phyloP scores from a whole-genome alignment of 208 protist genomes.

The Angomonas deanei region DNA sequence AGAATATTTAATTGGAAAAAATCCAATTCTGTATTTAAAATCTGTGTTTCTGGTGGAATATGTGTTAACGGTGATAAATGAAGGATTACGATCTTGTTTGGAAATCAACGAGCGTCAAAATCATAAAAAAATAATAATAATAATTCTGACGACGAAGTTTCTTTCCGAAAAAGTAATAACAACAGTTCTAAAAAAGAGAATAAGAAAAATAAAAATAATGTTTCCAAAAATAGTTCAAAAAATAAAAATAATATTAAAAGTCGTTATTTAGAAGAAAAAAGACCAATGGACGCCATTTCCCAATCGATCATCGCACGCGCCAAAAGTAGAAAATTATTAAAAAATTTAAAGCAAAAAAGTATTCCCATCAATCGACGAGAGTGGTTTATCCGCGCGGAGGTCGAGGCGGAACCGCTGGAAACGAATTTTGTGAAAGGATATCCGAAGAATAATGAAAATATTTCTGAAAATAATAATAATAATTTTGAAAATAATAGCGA shows the following conservation, averaged over 20 bases:
- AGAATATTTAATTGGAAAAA: no score
- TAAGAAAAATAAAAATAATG: not conserved
- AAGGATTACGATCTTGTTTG: not conserved
- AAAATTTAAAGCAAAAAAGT: constrained; percentile 48
- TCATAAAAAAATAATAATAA: no score
- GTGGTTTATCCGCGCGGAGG: constrained; percentile 40
- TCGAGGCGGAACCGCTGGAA: constrained; percentile 16
- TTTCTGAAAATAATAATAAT: not conserved
- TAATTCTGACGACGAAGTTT: no score
- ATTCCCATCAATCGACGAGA: constrained; percentile 76
- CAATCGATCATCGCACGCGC: constrained; percentile 58
- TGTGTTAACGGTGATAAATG: not conserved
- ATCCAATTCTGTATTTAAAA: not conserved
- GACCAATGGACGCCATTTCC: constrained; percentile 64
- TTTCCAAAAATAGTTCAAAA: not conserved
- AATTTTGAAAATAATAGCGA: constrained; percentile 6
- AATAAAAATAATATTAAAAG: no score
- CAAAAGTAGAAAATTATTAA: constrained; percentile 60
- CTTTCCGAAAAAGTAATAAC: no score
- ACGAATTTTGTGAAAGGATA: constrained; percentile 9
- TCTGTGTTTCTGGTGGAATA: not conserved
- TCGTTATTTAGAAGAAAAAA: constrained; percentile 2
- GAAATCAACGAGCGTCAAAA: not conserved
- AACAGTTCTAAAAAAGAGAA: no score
- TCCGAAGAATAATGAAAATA: not conserved